phyloP scores from a whole-genome alignment of 805 yeast species.

The Starmera quercuum region DNA sequence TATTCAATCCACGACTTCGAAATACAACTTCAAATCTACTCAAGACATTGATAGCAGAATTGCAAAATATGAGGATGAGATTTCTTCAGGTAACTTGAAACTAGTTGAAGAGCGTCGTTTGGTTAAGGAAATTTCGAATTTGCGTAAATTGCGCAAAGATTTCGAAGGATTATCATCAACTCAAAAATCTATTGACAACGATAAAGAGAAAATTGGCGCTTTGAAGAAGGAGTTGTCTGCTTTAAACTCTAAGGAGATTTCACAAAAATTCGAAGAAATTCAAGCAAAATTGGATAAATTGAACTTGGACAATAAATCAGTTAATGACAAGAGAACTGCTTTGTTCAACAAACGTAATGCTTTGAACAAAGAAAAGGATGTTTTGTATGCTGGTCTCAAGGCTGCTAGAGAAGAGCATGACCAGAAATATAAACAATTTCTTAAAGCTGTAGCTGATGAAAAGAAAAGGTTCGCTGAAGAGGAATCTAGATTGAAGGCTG shows the following conservation, averaged over 20 bases:
- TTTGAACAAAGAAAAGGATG: conserved; percentile 61
- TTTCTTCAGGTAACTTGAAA: conserved; percentile 72
- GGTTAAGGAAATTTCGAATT: conserved; percentile 76
- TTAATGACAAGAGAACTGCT: conserved; percentile 57
- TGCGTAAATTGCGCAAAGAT: conserved; percentile 76
- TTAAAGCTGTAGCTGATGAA: conserved; percentile 60
- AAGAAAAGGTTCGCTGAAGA: conserved; percentile 58
- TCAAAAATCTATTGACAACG: conserved; percentile 74
- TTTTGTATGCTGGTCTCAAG: conserved; percentile 57
- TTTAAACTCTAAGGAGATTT: conserved; percentile 53
- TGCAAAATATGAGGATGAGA: conserved; percentile 56
- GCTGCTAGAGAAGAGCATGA: conserved; percentile 68
- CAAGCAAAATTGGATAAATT: conserved; percentile 67
- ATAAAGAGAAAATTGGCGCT: conserved; percentile 66
- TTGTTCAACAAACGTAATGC: conserved; percentile 60
- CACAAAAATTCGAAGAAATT: conserved; percentile 57
- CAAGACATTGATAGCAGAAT: conserved; percentile 67
- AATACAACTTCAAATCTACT: conserved; percentile 57
- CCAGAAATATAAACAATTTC: conserved; percentile 66
- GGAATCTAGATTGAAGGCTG: conserved; percentile 37
- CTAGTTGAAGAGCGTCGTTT: conserved; percentile 86
- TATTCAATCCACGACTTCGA: conserved; percentile 63
- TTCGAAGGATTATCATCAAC: conserved; percentile 64
- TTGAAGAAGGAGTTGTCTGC: conserved; percentile 60
- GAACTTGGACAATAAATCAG: conserved; percentile 48